Conservation (phyloP, 2,329 filamentous ascomycete genomes). For the Septoria petroselini region DNA sequence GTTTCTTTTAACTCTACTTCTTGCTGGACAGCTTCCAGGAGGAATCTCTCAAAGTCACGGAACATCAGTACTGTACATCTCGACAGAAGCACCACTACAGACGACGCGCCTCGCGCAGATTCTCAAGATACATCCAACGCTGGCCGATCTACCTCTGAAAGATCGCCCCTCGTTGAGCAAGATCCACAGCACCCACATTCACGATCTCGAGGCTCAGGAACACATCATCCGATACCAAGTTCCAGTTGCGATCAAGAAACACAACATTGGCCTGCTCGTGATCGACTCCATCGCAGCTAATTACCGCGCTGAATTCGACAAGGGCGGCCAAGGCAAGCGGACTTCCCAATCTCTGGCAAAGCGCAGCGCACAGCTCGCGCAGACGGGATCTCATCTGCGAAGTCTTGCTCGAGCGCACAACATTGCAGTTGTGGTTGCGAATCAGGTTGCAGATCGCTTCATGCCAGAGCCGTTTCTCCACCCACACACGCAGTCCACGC, state of each 20-base stretch:
- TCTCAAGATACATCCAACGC: conserved; percentile 61
- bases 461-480: conserved; percentile 18
- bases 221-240: conserved; percentile 93
- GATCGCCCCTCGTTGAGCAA: conserved; percentile 65
- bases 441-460: conserved; percentile 93
- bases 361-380: conserved; percentile 71
- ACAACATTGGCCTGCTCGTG: conserved; percentile 76
- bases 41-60: conserved; percentile 47
- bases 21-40: conserved; percentile 76
- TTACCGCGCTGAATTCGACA: conserved; percentile 84
- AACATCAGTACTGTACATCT: conserved; percentile 83
- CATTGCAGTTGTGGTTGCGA: conserved; percentile 84
- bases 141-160: conserved; percentile 47
- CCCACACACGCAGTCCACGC: conserved; percentile 19
- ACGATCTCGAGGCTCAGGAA: conserved; percentile 90
- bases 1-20: conserved; percentile 77
- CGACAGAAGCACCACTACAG: conserved; percentile 81
- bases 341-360: conserved; percentile 63
- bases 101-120: conserved; percentile 80
- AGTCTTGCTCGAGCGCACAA: conserved; percentile 70
- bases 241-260: conserved; percentile 73
- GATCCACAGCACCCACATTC: conserved; percentile 77
- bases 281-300: conserved; percentile 94
- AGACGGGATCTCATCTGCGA: conserved; percentile 71
- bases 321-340: conserved; percentile 34